Base-by-base conservation (phyloP, 164 flowering plant species). In the Macadamia tetraphylla region DNA sequence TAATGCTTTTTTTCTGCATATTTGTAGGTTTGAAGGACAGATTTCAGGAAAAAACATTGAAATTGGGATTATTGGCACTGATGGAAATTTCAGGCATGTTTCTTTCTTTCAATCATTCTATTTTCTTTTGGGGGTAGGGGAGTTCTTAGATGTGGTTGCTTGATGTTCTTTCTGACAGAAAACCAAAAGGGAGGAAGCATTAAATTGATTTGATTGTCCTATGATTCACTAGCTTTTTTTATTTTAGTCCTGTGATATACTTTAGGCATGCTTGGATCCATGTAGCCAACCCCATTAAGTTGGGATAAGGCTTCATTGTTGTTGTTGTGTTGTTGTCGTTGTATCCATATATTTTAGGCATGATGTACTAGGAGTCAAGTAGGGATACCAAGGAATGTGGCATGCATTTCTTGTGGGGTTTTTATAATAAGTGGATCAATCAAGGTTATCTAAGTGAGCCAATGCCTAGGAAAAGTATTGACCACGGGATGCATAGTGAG, bases 21-120 rank as follows among this genome's bases (percentile, higher is more conserved):
- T 69, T 58, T 65, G 64, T 76, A 94, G 99, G 61, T 94, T 94
- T 71, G 99, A 94, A 78, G 99, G 99, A 60, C 98, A 94, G 58
- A 94, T 94, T 58, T 92, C 99, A 8, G 81, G 89, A 44, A 94
- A 90, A 75, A 94, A 94, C 70, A 94, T 94, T 64, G 99, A 94
- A 80, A 94, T 94, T 69, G 99, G 98, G 6, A 88, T 92, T 55
- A 92, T 92, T 75, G 87, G 96, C 35, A 75, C 79, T 1, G 96
- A 92, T 79, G 83, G 65, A 75, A 82, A 68, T 62, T 94, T 94
- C 89, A 92, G 90, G 99, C 70, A 79, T 69, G 78, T 52, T 29
- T 46, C 30, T 42, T 72, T 63, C 29, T 48, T n/a, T 18, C 56
- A 49, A 14, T 10, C 53, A 8, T 49, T 49, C 53, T 10, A 1